A percentile compares a stretch with the other conserved stretches of the same genome.
Conservation (phyloP, 768 basidiomycete species). For the Phylloporus sp. region DNA sequence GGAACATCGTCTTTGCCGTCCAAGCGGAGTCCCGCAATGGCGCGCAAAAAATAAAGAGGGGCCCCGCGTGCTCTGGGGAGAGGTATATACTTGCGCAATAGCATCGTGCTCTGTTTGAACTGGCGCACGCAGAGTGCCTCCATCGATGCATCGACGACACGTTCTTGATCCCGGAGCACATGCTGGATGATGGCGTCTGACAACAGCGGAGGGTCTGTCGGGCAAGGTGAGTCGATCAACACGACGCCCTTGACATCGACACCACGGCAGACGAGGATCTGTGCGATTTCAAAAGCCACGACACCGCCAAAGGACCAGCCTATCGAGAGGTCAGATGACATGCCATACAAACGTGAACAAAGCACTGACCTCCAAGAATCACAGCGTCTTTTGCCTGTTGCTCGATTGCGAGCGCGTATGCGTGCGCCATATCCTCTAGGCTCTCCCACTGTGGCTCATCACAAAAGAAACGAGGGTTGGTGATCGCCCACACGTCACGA, state of each 20-base stretch:
- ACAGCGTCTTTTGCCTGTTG: slow-evolving; percentile 36
- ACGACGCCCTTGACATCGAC: slow-evolving; percentile 52
- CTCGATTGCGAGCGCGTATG: slow-evolving; percentile 44
- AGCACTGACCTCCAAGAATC: slow-evolving; percentile 55
- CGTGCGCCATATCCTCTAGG: slow-evolving; percentile 48
- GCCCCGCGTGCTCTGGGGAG: slow-evolving; percentile 8
- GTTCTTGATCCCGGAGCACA: slow-evolving; percentile 34
- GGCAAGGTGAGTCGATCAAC: slow-evolving; percentile 65
- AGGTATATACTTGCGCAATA: slow-evolving; percentile 49
- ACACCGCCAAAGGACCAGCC: slow-evolving; percentile 83
- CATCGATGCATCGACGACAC: slow-evolving; percentile 29
- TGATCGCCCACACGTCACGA: slow-evolving; percentile 58
- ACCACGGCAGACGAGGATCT: slow-evolving; percentile 40
- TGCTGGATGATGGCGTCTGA: slow-evolving; percentile 50
- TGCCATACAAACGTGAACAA: neutral
- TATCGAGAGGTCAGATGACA: slow-evolving; percentile 19
- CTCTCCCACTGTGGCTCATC: slow-evolving; percentile 47
- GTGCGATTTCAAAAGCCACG: slow-evolving; percentile 61
- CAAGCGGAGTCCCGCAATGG: slow-evolving; percentile 42
- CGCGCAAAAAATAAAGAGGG: slow-evolving; percentile 51
- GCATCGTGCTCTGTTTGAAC: slow-evolving; percentile 44
- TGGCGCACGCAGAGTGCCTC: slow-evolving; percentile 41
- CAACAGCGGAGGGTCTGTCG: slow-evolving; percentile 48
- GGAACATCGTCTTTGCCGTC: slow-evolving; percentile 37
- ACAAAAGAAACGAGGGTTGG: slow-evolving; percentile 49